These are phyloP conservation scores for Tricholomella constricta DNA, from an alignment of 768 basidiomycete species.

Conservation along the genomic window DNA sequence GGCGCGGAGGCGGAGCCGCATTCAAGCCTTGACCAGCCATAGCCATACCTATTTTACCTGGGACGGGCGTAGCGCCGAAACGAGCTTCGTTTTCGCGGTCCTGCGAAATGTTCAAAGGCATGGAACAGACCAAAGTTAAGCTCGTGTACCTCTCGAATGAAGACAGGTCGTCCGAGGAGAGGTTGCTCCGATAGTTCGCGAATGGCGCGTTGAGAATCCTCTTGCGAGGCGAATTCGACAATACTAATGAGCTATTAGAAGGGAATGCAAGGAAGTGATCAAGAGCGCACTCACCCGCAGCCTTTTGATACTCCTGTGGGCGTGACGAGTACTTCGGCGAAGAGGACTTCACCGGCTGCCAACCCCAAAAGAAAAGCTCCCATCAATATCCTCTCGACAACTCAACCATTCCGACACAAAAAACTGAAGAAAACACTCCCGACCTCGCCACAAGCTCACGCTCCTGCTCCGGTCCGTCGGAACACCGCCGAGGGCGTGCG, in stretches of 20 bases:
- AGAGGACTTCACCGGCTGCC: conserved; percentile 99
- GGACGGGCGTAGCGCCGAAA: conserved; percentile 93
- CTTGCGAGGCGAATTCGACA: conserved; percentile 89
- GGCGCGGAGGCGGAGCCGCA: conserved; percentile 80
- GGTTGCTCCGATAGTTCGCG: conserved; percentile 87
- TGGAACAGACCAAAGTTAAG: background rate
- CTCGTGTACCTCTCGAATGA: conserved; percentile 84
- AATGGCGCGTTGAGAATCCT: conserved; percentile 88
- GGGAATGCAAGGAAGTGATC: conserved; percentile 12
- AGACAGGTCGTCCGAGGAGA: conserved; percentile 92
- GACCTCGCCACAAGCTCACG: conserved; percentile 40
- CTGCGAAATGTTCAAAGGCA: conserved; percentile 39
- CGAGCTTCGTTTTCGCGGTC: conserved; percentile 96
- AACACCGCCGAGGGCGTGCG: conserved; percentile 17
- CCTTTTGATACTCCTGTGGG: conserved; percentile 97
- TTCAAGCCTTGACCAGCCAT: conserved; percentile 90
- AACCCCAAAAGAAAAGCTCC: conserved; percentile 87
- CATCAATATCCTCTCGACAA: conserved; percentile 89
- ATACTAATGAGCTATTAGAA: conserved; percentile 55
- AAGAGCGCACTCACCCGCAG: conserved; percentile 79
- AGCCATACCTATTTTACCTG: conserved; percentile 94
- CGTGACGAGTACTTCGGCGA: conserved; percentile 98
- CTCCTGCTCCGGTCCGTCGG: conserved; percentile 39
- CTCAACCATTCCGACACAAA: conserved; percentile 56
- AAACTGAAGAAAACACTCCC: conserved; percentile 38